Base-by-base conservation (phyloP, 2,329 filamentous ascomycete genomes). In the Ophiostoma tasmaniense region DNA sequence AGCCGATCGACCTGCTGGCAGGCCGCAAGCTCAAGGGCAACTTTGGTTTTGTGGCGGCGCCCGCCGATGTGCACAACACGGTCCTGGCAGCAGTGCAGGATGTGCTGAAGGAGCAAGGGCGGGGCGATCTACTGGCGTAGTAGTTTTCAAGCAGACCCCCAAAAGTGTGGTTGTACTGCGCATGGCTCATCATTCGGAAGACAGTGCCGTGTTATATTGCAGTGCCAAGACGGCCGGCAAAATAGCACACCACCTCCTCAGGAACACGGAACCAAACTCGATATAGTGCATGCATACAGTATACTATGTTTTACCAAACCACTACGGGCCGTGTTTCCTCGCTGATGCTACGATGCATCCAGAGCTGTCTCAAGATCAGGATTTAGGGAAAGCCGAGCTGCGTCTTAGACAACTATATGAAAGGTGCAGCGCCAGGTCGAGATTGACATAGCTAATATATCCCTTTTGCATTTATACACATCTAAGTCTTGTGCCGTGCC, bases 1-100 rank as follows among this genome's bases (percentile, higher is more conserved):
- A 77, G 69, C 76, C 77, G 1, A 82, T 87, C n/a, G 81, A 85
- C 70, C 73, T 85, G 71, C 74, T 76, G 1, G 80, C 76, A 0
- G 85, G 84, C 0, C 79, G 85, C 68, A 80, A 79, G 73, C 78
- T 87, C 76, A 75, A 73, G 10, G 75, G 72, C 3, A 87, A 87
- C 74, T 84, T 81, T 74, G 85, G 85, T 1, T 86, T 87, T 62
- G 80, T 87, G 4, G 85, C 83, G 0, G 84, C 84, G 1, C 81
- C 84, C 8, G 75, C 71, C 22, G 74, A 74, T 5, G 66, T 82
- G 7, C 84, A 87, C 70, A 77, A 59, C 0, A 67, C 72, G 1
- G 81, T 87, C 1, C 73, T 86, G 72, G 74, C 20, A n/a, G 71
- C 71, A 3, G 72, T 73, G 50, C 71, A 67, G 25, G 66, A 65